Evolutionary conservation across 768 basidiomycete species (phyloP), one percentile per base, ranked within the genome.

Genomic region (Rhizopogon roseolus): DNA sequence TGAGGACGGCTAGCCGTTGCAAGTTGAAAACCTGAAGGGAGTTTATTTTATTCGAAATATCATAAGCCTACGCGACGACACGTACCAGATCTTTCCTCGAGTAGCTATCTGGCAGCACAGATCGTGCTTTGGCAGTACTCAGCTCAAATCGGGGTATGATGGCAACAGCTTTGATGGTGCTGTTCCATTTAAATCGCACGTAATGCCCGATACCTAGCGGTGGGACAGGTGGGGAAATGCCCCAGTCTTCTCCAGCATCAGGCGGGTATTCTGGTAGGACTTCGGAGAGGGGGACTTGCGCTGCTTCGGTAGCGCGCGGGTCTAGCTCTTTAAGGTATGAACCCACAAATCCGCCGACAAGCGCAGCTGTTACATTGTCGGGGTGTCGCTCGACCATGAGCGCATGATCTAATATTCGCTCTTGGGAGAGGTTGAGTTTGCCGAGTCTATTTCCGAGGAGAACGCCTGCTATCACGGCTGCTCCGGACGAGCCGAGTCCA

Each of bases 341-440:
- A 17, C 97, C 97, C 25, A 98, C 92, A 70, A 99, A 98, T 0
- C 97, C 97, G 36, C 97, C 97, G 16, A 98, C 81, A 37, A 99
- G 82, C 0, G 95, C 96, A 2, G 97, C 97, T 0, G 97, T 97
- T 65, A 99, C 95, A 68, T 99, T 99, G 71, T 99, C 97, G 14
- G 97, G 97, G 67, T 99, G 97, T 16, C 97, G 81, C 72, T 99
- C 97, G 64, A 99, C 94, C 97, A 99, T 99, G 51, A 99, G 79
- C 1, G 96, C 95, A 65, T 91, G 96, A 73, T 99, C 97, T 56
- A 98, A 82, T 62, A 96, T 75, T 25, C 97, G 84, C 41, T 77
- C 79, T 28, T 68, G 74, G 13, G 88, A 69, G 10, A 98, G 82
- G 22, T 77, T 65, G 56, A 98, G 80, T 16, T 80, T 60, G 14